Base-by-base conservation (phyloP, 1,284 basidiomycete species). In the Apiotrichum gracile region DNA sequence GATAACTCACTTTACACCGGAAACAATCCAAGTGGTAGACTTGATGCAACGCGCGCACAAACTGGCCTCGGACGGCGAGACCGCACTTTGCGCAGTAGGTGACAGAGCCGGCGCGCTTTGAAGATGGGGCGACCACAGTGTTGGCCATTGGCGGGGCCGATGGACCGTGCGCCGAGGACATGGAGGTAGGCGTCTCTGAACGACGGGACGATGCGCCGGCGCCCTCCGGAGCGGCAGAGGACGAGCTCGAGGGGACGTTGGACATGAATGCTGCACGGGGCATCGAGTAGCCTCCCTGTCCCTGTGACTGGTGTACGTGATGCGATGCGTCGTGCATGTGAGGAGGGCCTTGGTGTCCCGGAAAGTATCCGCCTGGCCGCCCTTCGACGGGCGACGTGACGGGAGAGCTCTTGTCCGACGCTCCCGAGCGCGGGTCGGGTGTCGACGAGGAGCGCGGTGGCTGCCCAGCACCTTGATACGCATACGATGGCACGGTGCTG, bases 11-110 rank as follows among this genome's bases (percentile, higher is more conserved):
- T 81, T 88, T 83, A 80, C 94, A 98, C 65, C 90, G 88, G 82
- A 98, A 98, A 78, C 94, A 98, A 63, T 91, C 88, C 29, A 97
- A 76, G 74, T 98, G 94, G 72, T 88, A 98, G 34, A 97, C 91
- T 9, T 91, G 87, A 50, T 90, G 88, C 51, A 99, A 80, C 0
- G 96, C 96, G 54, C 96, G 83, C 21, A 99, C 96, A 75, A 97
- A 97, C 58, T 94, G 92, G 14, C 93, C 93, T 33, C 70, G 68
- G 25, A 77, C 73, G 5, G 65, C 61, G n/a, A 69, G 66, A 7
- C 62, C 65, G 54, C 75, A 77, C 31, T 69, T 67, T 31, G 73
- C 75, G 47, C 75, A 76, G 38, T 60, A 63, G 10, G 71, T 67
- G 21, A 53, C 47, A 13, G 57, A 55, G n/a, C 54, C 57, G 6